These are phyloP conservation scores for Singerocomus inundabilis DNA, from an alignment of 1,284 basidiomycete genomes.

Conservation along the genomic window DNA sequence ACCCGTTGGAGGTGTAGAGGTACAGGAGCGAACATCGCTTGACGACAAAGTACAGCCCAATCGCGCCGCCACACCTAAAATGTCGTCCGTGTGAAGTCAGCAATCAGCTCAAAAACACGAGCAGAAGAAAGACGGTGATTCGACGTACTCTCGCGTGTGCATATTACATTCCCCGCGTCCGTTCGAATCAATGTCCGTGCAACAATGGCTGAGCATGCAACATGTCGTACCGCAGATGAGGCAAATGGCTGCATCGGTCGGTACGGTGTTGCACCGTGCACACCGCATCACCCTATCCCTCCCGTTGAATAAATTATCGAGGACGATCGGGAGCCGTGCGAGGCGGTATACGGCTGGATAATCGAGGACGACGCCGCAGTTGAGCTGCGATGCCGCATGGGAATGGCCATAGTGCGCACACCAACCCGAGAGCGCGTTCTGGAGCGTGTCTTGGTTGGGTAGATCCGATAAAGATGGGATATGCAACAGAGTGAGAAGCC, in stretches of 20 bases:
- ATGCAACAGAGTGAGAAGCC: conserved; percentile 71
- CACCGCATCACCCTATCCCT: conserved; percentile 74
- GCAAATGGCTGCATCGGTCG: conserved; percentile 88
- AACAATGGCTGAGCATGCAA: conserved; percentile 94
- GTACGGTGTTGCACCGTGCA: conserved; percentile 74
- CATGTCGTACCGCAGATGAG: conserved; percentile 86
- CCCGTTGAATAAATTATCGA: conserved; percentile 78
- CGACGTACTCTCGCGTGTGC: conserved; percentile 87
- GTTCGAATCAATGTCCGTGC: conserved; percentile 68
- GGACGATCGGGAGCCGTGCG: conserved; percentile 74
- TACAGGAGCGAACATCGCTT: conserved; percentile 93
- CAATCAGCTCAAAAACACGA: neutral
- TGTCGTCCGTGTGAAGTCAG: conserved; percentile 1
- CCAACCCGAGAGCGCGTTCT: conserved; percentile 80
- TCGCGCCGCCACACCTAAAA: conserved; percentile 83
- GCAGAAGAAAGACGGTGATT: neutral
- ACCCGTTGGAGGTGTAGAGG: conserved; percentile 86
- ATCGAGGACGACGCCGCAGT: conserved; percentile 76
- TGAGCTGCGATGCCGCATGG: conserved; percentile 68
- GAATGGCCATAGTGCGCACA: conserved; percentile 79
- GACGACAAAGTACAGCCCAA: conserved; percentile 90
- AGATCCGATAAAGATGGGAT: conserved; percentile 79
- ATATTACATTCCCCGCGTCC: conserved; percentile 88
- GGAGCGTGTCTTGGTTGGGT: conserved; percentile 77
- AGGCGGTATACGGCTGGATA: conserved; percentile 87